Conservation (phyloP, 345 rosid species). For the Conringia planisiliqua region DNA sequence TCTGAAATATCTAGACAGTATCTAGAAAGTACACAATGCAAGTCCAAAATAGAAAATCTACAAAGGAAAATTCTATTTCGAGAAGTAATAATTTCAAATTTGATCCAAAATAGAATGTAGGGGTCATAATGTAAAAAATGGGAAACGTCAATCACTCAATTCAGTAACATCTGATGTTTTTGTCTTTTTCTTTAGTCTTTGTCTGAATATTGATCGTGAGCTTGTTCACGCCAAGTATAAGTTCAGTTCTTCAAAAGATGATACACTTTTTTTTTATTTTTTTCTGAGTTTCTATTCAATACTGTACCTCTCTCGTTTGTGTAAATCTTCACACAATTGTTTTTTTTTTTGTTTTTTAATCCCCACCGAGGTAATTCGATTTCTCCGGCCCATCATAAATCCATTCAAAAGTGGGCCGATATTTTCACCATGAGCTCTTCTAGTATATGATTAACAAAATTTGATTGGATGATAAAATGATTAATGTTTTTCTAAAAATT, state of each 20-base stretch:
- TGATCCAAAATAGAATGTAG: background rate
- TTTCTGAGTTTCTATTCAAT: background rate
- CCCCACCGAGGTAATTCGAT: background rate
- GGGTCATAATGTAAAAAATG: background rate
- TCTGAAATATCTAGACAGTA: background rate
- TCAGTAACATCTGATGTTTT: constrained; percentile 1
- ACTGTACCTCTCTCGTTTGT: background rate
- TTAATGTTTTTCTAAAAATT: too few species aligned
- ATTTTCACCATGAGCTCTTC: too few species aligned
- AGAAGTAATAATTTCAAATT: background rate
- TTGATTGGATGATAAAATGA: too few species aligned
- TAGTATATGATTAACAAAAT: too few species aligned
- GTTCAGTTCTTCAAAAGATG: background rate
- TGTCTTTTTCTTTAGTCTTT: background rate
- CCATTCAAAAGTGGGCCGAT: background rate
- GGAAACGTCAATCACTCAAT: background rate
- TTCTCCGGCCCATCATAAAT: background rate
- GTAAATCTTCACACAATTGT: background rate
- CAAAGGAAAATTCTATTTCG: background rate
- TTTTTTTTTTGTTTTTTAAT: background rate
- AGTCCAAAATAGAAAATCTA: background rate
- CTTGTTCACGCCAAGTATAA: background rate
- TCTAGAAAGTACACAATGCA: background rate
- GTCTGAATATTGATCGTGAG: background rate
- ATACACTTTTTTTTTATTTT: background rate